Conservation (phyloP, 2,329 filamentous ascomycete genomes). For the Sclerotinia subarctica region DNA sequence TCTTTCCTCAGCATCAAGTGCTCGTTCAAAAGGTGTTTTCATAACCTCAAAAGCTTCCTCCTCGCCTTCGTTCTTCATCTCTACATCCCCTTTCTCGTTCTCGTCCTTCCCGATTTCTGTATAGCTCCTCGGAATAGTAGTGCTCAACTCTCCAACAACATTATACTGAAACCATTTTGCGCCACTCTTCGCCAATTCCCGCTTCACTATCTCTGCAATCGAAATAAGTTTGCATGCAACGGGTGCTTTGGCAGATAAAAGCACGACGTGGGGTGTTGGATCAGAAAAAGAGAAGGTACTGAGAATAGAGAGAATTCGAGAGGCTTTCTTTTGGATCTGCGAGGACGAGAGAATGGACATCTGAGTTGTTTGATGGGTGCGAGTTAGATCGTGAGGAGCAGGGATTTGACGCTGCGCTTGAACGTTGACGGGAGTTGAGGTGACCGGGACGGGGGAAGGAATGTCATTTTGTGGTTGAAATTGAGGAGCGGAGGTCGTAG, state of each 20-base stretch:
- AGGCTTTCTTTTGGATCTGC: constrained; percentile 47
- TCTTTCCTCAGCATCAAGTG: constrained; percentile 45
- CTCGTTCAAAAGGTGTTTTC: constrained; percentile 54
- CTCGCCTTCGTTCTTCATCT: constrained; percentile 16
- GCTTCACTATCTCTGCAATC: constrained; percentile 63
- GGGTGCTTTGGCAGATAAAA: constrained; percentile 41
- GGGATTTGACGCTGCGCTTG: background rate
- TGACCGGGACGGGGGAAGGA: background rate
- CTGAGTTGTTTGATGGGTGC: constrained; percentile 47
- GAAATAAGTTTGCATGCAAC: constrained; percentile 63
- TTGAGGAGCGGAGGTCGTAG: background rate
- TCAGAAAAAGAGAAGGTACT: constrained; percentile 27
- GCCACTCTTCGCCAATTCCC: constrained; percentile 48
- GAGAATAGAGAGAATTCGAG: constrained; percentile 33
- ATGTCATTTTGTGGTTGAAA: background rate
- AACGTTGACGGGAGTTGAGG: background rate
- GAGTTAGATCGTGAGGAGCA: constrained; percentile 33
- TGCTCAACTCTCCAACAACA: constrained; percentile 28
- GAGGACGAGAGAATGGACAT: constrained; percentile 59
- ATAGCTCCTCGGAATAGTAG: constrained; percentile 29
- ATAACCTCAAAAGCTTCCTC: constrained; percentile 54
- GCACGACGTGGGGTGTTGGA: constrained; percentile 41
- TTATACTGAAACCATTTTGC: constrained; percentile 44
- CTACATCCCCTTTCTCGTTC: constrained; percentile 34
- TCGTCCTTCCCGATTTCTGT: constrained; percentile 42